Base-by-base conservation (phyloP, 768 basidiomycete genomes). In the Mycena epipterygia region DNA sequence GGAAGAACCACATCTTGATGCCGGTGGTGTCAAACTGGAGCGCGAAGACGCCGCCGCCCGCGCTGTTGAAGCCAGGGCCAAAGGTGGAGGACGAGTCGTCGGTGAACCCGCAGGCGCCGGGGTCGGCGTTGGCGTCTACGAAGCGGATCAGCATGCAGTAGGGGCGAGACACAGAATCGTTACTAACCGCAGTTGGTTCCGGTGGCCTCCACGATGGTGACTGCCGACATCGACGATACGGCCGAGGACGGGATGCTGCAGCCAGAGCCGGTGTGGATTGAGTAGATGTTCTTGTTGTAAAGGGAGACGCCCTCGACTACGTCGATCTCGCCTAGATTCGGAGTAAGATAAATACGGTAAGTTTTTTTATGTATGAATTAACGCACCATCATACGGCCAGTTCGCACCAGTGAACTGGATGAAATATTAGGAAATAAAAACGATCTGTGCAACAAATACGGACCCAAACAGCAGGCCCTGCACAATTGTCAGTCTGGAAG, bases 1-100 rank as follows among this genome's bases (percentile, higher is more conserved):
- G 69, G 78, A 86, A 87, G 80, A 80, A 81, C 84, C 88, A 90
- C 68, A 88, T 82, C 30, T 76, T 75, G 67, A 89, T 83, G 16
- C 85, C 88, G 39, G 76, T 70, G 19, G 68, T 72, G 65, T 83
- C 80, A 71, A 82, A 79, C 62, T 82, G 74, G 58, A 81, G 80
- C 23, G 83, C 86, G 64, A 76, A 88, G 33, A 88, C 84, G 37
- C 86, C 87, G 16, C 87, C 87, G 30, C 82, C 85, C 32, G 74
- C 78, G 23, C 60, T 75, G 72, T 86, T 85, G 77, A 87, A 84
- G 19, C 76, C 79, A 21, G 78, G 80, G 30, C 87, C 87, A 74
- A 81, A 87, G 19, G 79, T 78, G n/a, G 66, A 70, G 37, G 77
- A 72, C 39, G 74, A 74, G 25, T 70, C 64, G 74, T 84, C 84